Base-by-base conservation (phyloP, 1,284 basidiomycete genomes). In the Sanghuangporus weigelae region DNA sequence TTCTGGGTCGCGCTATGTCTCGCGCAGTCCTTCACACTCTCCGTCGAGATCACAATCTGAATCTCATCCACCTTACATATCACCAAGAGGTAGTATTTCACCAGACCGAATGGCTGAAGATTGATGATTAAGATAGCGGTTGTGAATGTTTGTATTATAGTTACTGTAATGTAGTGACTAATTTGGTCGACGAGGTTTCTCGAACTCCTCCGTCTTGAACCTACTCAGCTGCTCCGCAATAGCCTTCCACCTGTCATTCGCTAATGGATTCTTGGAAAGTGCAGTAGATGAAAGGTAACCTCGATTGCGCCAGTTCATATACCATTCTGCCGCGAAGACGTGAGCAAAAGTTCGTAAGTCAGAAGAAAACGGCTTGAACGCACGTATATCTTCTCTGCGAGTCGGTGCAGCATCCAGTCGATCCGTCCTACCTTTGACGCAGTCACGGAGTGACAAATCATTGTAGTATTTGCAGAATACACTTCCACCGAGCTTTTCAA, bases 391-490 rank as follows among this genome's bases (percentile, higher is more conserved):
- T 63, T 85, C 83, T 68, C 91, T 86, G 67, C 89, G 85, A n/a
- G 90, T 92, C 1, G 94, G 94, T 21, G 87, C 85, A 21, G 94
- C 93, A 65, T 84, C 79, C 65, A 82, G 76, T 64, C 88, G 81
- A 69, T 91, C 87, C 26, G 82, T 85, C 57, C 84, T 79, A 4
- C 86, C 90, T 67, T 90, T 88, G 59, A 95, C 76, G 67, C 90
- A 89, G 70, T 95, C 92, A 46, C 87, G 83, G 57, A 99, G 79
- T 0, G 92, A 88, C 56, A 96, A 81, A 10, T 83, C 77, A 73
- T 98, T 99, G 79, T 98, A 96, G 75, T 95, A 98, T 70, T 93
- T 89, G 77, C 95, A 96, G 57, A 91, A 86, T 23, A 98, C 86
- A 55, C 85, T 84, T 19, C 96, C 97, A 16, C 95, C 94, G 3